Percentiles rank a stretch among this genome's conserved stretches.
Evolutionary conservation across 768 basidiomycete genomes (phyloP).

Genomic region (Lactarius psammicola): DNA sequence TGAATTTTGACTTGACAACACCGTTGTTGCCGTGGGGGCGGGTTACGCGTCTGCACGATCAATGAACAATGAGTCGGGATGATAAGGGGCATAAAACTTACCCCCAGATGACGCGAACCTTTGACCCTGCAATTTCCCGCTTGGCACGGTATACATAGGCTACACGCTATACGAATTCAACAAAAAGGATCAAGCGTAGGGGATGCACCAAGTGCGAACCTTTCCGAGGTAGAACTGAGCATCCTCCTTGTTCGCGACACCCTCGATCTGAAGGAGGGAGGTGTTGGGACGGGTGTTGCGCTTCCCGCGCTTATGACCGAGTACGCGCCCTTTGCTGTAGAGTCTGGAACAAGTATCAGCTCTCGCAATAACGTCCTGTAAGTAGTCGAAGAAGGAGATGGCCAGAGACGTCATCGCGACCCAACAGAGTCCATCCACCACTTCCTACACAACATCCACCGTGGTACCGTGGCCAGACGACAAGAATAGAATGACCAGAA

Average conservation of each 20-base stretch:
- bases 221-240: conserved; percentile 99
- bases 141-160: conserved; percentile 99
- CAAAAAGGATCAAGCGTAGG: background rate
- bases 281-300: conserved; percentile 96
- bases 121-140: conserved; percentile 89
- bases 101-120: conserved; percentile 99
- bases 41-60: conserved; percentile 68
- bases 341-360: conserved; percentile 52
- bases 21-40: conserved; percentile 93
- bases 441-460: conserved; percentile 31
- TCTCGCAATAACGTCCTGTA: background rate
- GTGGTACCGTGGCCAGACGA: conserved; percentile 23
- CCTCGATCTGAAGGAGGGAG: conserved; percentile 95
- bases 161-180: conserved; percentile 60
- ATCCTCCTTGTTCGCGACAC: conserved; percentile 89
- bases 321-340: conserved; percentile 93
- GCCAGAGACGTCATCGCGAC: conserved; percentile 24
- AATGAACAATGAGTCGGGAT: background rate
- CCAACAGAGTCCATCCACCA: conserved; percentile 47
- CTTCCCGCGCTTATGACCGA: conserved; percentile 98
- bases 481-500: background rate
- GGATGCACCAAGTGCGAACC: conserved; percentile 47
- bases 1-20: conserved; percentile 97
- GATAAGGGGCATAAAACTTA: conserved; percentile 40
- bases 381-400: background rate